phyloP scores from a whole-genome alignment of 1,139 yeast genomes.

The Pichia norvegensis region DNA sequence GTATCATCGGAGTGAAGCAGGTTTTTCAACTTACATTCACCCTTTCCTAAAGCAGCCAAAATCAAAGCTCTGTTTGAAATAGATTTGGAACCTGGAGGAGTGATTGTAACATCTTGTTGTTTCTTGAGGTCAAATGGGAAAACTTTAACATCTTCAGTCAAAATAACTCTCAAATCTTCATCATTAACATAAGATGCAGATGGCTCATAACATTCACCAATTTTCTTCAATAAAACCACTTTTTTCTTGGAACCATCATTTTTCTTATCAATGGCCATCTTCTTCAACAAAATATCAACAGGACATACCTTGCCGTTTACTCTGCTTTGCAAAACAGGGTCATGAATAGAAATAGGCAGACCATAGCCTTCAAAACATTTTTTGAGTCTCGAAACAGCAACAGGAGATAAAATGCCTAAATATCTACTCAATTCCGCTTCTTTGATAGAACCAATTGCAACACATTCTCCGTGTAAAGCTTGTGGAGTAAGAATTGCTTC shows the following conservation, averaged over 20 bases:
- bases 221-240: slow-evolving; percentile 72
- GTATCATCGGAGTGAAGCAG: slow-evolving; percentile 93
- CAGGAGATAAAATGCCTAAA: slow-evolving; percentile 81
- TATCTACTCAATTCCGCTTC: slow-evolving; percentile 94
- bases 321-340: slow-evolving; percentile 61
- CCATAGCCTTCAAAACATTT: slow-evolving; percentile 82
- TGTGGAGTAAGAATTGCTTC: slow-evolving; percentile 96
- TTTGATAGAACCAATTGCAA: slow-evolving; percentile 84
- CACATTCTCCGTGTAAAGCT: slow-evolving; percentile 97
- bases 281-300: slow-evolving; percentile 60
- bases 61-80: slow-evolving; percentile 92
- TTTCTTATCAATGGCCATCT: slow-evolving; percentile 95
- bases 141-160: slow-evolving; percentile 78
- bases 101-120: slow-evolving; percentile 42
- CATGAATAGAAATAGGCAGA: slow-evolving; percentile 73
- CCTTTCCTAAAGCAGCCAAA: slow-evolving; percentile 84
- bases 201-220: slow-evolving; percentile 84
- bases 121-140: slow-evolving; percentile 40
- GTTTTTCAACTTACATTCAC: slow-evolving; percentile 75
- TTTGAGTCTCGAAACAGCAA: slow-evolving; percentile 84
- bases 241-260: slow-evolving; percentile 89
- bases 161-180: slow-evolving; percentile 68
- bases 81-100: slow-evolving; percentile 96
- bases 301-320: slow-evolving; percentile 65
- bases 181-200: slow-evolving; percentile 82